Base-by-base conservation (phyloP, 345 rosid genomes). In the Lumnitzera racemosa region DNA sequence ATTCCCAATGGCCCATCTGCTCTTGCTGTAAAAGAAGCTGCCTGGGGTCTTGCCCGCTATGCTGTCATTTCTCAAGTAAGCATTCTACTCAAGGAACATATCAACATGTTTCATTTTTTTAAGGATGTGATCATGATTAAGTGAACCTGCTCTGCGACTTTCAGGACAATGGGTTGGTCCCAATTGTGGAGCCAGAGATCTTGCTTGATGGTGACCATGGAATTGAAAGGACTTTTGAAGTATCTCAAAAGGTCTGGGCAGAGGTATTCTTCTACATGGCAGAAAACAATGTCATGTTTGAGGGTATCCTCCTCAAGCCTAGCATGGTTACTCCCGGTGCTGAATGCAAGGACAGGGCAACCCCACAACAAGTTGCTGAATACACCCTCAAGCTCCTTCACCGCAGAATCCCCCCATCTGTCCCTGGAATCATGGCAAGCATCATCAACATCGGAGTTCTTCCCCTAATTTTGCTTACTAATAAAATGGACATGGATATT, bases 241-340 rank as follows among this genome's bases (percentile, higher is more conserved):
- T 94, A n/a, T 97, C 99, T 0, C 75, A 63, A 78, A 80, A 83
- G 76, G 99, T 94, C 47, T 94, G 99, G 99, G 90, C 99, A 43
- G 97, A 94, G 73, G 99, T 94, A 65, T 94, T 94, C 91, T 94
- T 70, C 75, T 94, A 90, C 87, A 71, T 94, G 48, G 95, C 99
- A 12, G 89, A 90, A 80, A 90, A 94, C 87, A 94, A 90, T 75
- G 99, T 88, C 20, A 12, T 84, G 92, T 90, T 88, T 64, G 99
- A 94, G 75, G 97, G 99, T 46, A 94, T 94, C 74, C 97, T 94
- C 64, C 75, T 94, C 54, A 94, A 94, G 78, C 99, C 99, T 11
- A 94, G 97, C 83, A 94, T 94, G 99, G 99, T 94, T 47, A 94
- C 97, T 54, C 99, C 99, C 13, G 99, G 99, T 13, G 99, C 96